These are phyloP conservation scores for Vanilla planifolia DNA, from an alignment of 106 monocot genomes.

Conservation along the genomic window DNA sequence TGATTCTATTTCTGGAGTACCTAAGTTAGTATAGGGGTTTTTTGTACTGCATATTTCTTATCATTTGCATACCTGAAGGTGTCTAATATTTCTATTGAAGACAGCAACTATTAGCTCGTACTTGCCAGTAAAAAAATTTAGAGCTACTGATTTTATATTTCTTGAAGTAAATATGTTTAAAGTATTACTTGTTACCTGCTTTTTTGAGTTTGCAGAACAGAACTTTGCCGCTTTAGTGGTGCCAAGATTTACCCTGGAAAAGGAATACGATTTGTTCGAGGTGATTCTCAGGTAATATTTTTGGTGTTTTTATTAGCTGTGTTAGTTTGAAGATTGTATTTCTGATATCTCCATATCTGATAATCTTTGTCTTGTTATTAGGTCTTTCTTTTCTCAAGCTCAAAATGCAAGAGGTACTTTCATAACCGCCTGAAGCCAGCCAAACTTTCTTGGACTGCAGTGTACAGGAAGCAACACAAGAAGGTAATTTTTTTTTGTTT, in stretches of 20 bases:
- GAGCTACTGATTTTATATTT: too few species aligned
- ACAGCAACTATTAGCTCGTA: too few species aligned
- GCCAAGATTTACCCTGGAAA: slow-evolving; percentile 64
- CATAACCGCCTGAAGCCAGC: slow-evolving; percentile 57
- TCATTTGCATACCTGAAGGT: too few species aligned
- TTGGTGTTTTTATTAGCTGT: background rate
- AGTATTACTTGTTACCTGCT: too few species aligned
- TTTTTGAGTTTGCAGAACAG: slow-evolving; percentile 15
- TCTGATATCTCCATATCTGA: background rate
- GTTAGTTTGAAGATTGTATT: background rate
- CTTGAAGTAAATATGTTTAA: too few species aligned
- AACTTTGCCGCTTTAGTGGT: slow-evolving; percentile 62
- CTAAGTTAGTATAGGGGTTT: too few species aligned
- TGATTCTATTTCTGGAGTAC: too few species aligned
- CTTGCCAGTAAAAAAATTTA: too few species aligned
- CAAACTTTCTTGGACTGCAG: slow-evolving; percentile 36
- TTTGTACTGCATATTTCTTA: too few species aligned
- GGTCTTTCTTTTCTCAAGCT: slow-evolving; percentile 60
- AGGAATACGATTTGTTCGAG: slow-evolving; percentile 56
- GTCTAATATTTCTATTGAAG: too few species aligned
- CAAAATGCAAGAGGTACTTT: slow-evolving; percentile 60
- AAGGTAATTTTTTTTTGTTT: slow-evolving; percentile 21
- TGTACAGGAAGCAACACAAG: slow-evolving; percentile 41
- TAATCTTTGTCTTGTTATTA: slow-evolving; percentile 4
- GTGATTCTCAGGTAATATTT: slow-evolving; percentile 50